Conservation (phyloP, 164 flowering plant species). For the Vitis amurensis region DNA sequence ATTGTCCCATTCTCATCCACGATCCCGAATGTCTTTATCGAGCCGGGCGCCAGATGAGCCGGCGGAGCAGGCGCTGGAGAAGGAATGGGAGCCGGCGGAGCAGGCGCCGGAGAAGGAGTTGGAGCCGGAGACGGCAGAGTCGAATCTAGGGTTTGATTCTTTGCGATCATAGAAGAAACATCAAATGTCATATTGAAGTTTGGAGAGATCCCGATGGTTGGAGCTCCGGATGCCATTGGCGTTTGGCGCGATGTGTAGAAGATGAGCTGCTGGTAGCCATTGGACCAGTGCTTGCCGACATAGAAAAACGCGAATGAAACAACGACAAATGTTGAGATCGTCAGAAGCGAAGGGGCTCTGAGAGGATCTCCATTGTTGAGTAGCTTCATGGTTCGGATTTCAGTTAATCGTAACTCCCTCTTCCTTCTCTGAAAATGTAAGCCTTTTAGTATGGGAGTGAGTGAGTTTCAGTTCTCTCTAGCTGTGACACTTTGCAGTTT, state of each 20-base stretch:
- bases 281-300: constrained; percentile 74
- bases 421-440: too few species aligned
- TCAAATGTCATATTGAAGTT: constrained; percentile 37
- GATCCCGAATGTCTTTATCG: constrained; percentile 60
- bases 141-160: constrained; percentile 11
- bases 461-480: too few species aligned
- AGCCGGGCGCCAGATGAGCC: constrained; percentile 39
- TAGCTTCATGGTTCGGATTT: constrained; percentile 29
- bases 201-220: constrained; percentile 50
- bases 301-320: constrained; percentile 51
- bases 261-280: constrained; percentile 51
- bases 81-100: not conserved
- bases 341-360: constrained; percentile 34
- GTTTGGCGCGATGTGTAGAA: constrained; percentile 38
- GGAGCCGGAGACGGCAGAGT: not conserved
- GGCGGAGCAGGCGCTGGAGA: constrained; percentile 23
- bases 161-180: constrained; percentile 27
- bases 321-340: constrained; percentile 45
- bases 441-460: too few species aligned
- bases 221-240: constrained; percentile 13
- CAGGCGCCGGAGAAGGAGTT: constrained; percentile 11
- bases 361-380: constrained; percentile 28
- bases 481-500: too few species aligned
- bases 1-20: constrained; percentile 82
- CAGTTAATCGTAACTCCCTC: too few species aligned